These are phyloP conservation scores for Coniochaeta sp. DNA, from an alignment of 2,329 filamentous ascomycete species.

Conservation along the genomic window DNA sequence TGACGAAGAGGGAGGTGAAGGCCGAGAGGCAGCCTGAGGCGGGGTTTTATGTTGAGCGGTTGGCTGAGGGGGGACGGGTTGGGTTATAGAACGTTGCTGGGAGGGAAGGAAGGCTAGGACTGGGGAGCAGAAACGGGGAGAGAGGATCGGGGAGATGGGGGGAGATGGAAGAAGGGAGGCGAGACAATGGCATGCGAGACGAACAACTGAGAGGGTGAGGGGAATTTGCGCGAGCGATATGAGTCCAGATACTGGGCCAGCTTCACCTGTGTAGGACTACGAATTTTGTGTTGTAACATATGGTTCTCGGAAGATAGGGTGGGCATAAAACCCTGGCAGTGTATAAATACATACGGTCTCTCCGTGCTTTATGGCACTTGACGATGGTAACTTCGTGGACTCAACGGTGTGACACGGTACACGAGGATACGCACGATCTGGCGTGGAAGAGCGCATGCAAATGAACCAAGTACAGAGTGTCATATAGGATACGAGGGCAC, in stretches of 20 bases:
- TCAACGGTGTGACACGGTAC: no score
- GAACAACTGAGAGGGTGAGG: no score
- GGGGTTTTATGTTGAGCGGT: slow-evolving; percentile 73
- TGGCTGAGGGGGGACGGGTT: slow-evolving; percentile 19
- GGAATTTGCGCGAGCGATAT: no score
- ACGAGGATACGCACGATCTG: no score
- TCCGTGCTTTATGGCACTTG: no score
- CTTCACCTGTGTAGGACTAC: background rate
- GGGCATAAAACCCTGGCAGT: background rate
- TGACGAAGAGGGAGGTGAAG: slow-evolving; percentile 64
- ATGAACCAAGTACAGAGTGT: no score
- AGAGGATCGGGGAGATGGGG: slow-evolving; percentile 4
- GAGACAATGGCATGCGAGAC: background rate
- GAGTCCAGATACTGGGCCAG: background rate
- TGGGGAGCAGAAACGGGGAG: slow-evolving; percentile 5
- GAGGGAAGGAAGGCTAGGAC: background rate
- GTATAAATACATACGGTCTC: background rate
- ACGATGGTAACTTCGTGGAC: background rate
- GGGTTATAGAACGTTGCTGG: slow-evolving; percentile 6
- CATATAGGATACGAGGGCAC: no score
- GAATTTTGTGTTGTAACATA: background rate
- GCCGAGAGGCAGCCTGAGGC: slow-evolving; percentile 65
- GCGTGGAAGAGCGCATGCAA: no score
- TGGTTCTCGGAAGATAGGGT: background rate
- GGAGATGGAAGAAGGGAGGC: slow-evolving; percentile 8